Base-by-base conservation (phyloP, 2,329 filamentous ascomycete species). In the Neodidymelliopsis sp. region DNA sequence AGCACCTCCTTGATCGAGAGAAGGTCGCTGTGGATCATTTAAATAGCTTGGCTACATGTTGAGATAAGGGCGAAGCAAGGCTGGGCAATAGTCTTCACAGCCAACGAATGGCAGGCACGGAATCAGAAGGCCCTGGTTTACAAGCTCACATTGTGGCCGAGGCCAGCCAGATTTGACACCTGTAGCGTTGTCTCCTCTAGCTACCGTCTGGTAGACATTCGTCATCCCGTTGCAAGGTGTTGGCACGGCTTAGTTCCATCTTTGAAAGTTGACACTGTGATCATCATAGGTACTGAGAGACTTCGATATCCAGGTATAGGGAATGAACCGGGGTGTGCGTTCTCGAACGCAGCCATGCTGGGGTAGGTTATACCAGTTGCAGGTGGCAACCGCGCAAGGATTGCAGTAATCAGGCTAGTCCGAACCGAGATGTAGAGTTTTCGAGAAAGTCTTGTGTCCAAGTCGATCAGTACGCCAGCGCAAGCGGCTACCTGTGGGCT, bases 1-100 rank as follows among this genome's bases (percentile, higher is more conserved):
- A 59, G 39, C 59, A 69, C 66, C 67, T 70, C 64, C 69, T 67
- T 53, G 28, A 55, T 68, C 63, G 19, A 49, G 63, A 57, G 31
- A 40, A 59, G 59, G 45, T 31, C 33, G 42, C 53, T 56, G 63
- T 59, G 60, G 54, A 63, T 64, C 63, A 67, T 66, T 66, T 56
- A 62, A 63, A 45, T 37, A n/a, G 41, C 34, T 51, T 60, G 60
- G 55, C 58, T 52, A 59, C 54, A 59, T 46, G 12, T 41, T 50
- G 33, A 56, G 66, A 66, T 67, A 69, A 67, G 57, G 43, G 15
- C 20, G 22, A 38, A 38, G 39, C n/a, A 38, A 35, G 38, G 38
- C 22, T n/a, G 28, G 2, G 19, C 23, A 13, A n/a, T 35, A 20
- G 3, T 20, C 22, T 23, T 1, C 18, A 10, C 30, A 3, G 5